These are phyloP conservation scores for Hypoxylon rickii DNA, from an alignment of 495 filamentous ascomycete species.

Conservation along the genomic window DNA sequence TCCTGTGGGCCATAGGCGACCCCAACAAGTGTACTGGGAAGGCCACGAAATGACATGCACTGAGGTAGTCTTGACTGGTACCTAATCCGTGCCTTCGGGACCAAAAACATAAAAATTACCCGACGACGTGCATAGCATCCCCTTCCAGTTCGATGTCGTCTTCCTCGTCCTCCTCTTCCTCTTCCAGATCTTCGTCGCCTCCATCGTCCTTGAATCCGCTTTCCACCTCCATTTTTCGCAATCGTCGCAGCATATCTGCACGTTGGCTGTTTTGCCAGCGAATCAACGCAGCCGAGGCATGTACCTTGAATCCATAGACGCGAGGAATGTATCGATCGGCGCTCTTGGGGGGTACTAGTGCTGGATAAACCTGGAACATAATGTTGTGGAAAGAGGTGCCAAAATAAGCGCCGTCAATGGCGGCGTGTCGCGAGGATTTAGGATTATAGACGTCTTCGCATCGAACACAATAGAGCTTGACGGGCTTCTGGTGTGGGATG, in stretches of 20 bases:
- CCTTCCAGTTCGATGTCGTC: slow-evolving; percentile 47
- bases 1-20: too few species aligned
- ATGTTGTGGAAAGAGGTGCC: slow-evolving; percentile 98
- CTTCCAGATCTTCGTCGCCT: slow-evolving; percentile 44
- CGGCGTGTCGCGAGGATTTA: slow-evolving; percentile 92
- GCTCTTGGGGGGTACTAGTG: slow-evolving; percentile 82
- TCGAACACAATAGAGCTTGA: slow-evolving; percentile 94
- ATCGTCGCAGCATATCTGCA: slow-evolving; percentile 74
- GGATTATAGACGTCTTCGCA: slow-evolving; percentile 99
- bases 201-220: slow-evolving; percentile 61
- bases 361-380: slow-evolving; percentile 96
- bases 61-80: too few species aligned
- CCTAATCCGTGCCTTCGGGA: too few species aligned
- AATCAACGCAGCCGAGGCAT: slow-evolving; percentile 83
- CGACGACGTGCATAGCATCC: slow-evolving; percentile 38
- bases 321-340: slow-evolving; percentile 82
- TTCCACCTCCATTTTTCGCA: slow-evolving; percentile 63
- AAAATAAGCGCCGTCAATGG: slow-evolving; percentile 97
- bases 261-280: slow-evolving; percentile 86
- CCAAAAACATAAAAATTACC: too few species aligned
- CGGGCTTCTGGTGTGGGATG: slow-evolving; percentile 78
- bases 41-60: too few species aligned
- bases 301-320: slow-evolving; percentile 93
- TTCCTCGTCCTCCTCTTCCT: slow-evolving; percentile 54
- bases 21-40: neutral